Evolutionary conservation across 1,284 basidiomycete genomes (phyloP).

Genomic region (Flammula alnicola): DNA sequence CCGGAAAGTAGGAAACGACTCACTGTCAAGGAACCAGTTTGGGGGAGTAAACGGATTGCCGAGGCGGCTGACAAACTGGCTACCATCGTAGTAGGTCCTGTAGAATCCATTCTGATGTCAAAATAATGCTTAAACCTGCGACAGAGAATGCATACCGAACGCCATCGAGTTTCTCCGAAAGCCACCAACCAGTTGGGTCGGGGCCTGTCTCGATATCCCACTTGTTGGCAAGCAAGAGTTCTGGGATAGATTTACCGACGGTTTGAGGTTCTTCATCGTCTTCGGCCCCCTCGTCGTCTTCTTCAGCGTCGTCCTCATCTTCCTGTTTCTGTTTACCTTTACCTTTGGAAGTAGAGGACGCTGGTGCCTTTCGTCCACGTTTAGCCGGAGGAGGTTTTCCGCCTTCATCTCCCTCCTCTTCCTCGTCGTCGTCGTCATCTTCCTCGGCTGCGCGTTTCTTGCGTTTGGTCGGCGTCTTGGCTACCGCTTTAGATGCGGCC

Average conservation of each 20-base stretch:
- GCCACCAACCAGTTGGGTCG: constrained; percentile 70
- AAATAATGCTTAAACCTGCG: not conserved
- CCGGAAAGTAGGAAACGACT: constrained; percentile 23
- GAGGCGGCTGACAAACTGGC: constrained; percentile 58
- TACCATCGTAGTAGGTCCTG: constrained; percentile 66
- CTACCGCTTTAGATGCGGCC: constrained; percentile 16
- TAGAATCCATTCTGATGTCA: not conserved
- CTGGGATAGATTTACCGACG: constrained; percentile 37
- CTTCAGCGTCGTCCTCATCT: constrained; percentile 23
- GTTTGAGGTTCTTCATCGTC: constrained; percentile 28
- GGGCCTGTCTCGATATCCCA: constrained; percentile 60
- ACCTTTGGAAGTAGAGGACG: constrained; percentile 18
- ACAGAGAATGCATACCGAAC: constrained; percentile 45
- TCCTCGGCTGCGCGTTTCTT: constrained; percentile 9
- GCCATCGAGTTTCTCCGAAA: constrained; percentile 69
- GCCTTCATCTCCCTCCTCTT: constrained; percentile 36
- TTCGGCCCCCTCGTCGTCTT: constrained; percentile 24
- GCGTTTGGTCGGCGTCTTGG: constrained; percentile 3
- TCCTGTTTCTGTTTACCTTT: constrained; percentile 29
- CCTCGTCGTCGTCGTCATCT: constrained; percentile 34
- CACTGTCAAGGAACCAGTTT: constrained; percentile 63
- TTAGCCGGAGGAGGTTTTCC: constrained; percentile 26
- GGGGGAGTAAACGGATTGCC: constrained; percentile 68
- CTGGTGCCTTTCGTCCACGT: constrained; percentile 26
- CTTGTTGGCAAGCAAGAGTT: constrained; percentile 62